A percentile compares a stretch with the other conserved stretches of the same genome.
Conservation (phyloP, 148 eudicot species). For the Fagopyrum tataricum region DNA sequence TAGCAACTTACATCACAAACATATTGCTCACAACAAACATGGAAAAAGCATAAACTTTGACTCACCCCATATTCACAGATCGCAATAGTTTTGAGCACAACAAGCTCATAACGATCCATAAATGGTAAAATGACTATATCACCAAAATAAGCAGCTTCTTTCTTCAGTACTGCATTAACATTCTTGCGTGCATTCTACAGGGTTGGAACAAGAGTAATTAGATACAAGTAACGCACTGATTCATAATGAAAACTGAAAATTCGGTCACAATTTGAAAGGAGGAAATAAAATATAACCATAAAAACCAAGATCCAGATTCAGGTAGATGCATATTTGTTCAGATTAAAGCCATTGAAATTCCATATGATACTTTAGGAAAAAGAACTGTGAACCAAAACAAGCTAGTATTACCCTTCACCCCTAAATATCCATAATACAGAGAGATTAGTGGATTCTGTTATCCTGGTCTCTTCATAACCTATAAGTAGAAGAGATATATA, state of each 20-base stretch:
- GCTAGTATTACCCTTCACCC: no score
- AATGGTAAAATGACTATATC: constrained; percentile 87
- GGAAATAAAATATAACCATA: background rate
- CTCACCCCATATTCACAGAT: constrained; percentile 92
- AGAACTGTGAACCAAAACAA: no score
- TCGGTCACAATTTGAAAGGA: no score
- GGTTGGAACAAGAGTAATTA: background rate
- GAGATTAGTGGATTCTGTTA: background rate
- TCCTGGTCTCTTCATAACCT: background rate
- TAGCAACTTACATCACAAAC: background rate
- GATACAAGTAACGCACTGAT: constrained; percentile 29
- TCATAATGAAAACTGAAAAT: background rate
- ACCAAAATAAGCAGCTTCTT: constrained; percentile 93
- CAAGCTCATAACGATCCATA: constrained; percentile 93
- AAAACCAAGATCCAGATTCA: background rate
- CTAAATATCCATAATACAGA: background rate
- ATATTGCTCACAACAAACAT: background rate
- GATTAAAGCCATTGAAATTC: background rate
- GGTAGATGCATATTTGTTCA: background rate
- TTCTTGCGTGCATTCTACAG: constrained; percentile 81
- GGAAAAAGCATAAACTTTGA: constrained; percentile 3
- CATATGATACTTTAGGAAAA: background rate
- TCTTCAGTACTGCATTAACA: constrained; percentile 79
- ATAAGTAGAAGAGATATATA: background rate
- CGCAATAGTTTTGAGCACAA: constrained; percentile 91